phyloP scores from a whole-genome alignment of 257 asterid species.

The Cordia subcordata region DNA sequence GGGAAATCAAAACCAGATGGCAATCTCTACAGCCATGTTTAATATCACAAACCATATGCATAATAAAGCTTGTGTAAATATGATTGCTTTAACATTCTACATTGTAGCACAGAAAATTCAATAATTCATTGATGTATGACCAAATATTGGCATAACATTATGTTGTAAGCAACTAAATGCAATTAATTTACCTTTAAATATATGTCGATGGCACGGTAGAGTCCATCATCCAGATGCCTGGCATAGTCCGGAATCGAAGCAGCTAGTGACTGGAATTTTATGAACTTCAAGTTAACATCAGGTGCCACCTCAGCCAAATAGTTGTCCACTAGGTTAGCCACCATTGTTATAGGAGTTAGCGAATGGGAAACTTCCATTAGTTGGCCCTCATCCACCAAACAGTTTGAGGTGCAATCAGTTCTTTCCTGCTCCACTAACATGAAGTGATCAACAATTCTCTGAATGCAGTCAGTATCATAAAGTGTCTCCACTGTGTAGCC shows the following conservation, averaged over 20 bases:
- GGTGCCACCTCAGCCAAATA: slow-evolving; percentile 93
- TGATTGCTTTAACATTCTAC: no score
- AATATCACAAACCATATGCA: no score
- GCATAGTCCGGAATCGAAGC: slow-evolving; percentile 84
- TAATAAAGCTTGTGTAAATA: no score
- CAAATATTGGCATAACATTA: no score
- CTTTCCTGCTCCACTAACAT: slow-evolving; percentile 58
- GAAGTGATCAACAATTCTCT: slow-evolving; percentile 86
- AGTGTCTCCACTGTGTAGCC: slow-evolving; percentile 58
- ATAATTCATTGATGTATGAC: no score
- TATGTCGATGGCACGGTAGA: slow-evolving; percentile 85
- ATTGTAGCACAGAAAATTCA: no score
- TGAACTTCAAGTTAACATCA: slow-evolving; percentile 62
- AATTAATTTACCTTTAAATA: slow-evolving; percentile 63
- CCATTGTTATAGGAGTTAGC: slow-evolving; percentile 58
- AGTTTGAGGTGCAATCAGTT: slow-evolving; percentile 42
- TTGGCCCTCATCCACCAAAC: slow-evolving; percentile 54
- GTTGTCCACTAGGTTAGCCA: slow-evolving; percentile 73
- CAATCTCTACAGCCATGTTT: no score
- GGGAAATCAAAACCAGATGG: no score
- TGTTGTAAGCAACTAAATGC: not conserved
- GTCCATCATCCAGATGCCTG: slow-evolving; percentile 64
- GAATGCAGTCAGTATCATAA: slow-evolving; percentile 80
- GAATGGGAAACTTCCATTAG: slow-evolving; percentile 32
- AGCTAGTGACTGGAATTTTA: slow-evolving; percentile 70